phyloP scores from a whole-genome alignment of 2,329 filamentous ascomycete species.

The Pseudogymnoascus sp. region DNA sequence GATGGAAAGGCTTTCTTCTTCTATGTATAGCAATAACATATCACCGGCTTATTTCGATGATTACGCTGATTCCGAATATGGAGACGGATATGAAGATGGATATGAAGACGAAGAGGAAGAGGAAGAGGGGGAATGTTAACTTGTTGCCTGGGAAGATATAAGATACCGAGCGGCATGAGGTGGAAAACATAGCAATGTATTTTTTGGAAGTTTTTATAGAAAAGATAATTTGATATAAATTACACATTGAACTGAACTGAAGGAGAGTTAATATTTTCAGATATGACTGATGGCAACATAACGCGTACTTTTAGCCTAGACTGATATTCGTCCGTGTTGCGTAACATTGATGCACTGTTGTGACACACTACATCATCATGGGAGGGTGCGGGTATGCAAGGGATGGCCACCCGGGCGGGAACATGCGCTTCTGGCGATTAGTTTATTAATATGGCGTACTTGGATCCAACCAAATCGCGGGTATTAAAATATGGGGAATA shows the following conservation, averaged over 20 bases:
- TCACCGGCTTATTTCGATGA: background rate
- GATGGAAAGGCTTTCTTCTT: background rate
- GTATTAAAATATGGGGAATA: background rate
- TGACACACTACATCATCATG: background rate
- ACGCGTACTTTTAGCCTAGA: background rate
- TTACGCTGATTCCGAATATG: too few relatives aligned
- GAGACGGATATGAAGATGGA: background rate
- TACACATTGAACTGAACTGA: background rate
- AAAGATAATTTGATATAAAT: background rate
- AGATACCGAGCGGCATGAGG: too few relatives aligned
- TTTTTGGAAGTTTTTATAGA: too few relatives aligned
- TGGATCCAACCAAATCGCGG: background rate
- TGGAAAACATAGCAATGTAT: background rate
- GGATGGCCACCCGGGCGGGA: background rate
- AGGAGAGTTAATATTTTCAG: background rate
- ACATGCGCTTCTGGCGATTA: background rate
- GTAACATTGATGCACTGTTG: too few relatives aligned
- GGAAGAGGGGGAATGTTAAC: background rate
- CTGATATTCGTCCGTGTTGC: background rate
- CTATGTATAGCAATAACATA: background rate
- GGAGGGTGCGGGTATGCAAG: background rate
- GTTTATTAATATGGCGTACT: background rate
- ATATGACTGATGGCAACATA: too few relatives aligned
- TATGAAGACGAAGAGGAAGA: background rate
- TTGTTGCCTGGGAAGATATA: background rate